Conservation (phyloP, 441 rosid genomes). For the Syzygium syzygioides region DNA sequence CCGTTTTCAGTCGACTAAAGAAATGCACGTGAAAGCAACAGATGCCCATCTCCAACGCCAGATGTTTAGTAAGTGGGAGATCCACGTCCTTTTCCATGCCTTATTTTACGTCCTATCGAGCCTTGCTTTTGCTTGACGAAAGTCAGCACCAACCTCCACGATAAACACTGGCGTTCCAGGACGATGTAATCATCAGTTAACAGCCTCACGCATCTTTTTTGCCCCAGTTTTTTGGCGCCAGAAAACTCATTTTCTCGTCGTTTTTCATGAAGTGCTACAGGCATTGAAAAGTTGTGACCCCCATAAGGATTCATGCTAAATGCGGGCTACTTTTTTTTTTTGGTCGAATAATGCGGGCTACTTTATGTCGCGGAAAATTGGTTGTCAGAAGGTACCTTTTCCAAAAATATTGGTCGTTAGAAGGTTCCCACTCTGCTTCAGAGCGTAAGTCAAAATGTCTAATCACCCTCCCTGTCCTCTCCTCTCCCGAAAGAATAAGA, state of each 20-base stretch:
- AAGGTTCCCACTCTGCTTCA: not conserved
- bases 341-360: not conserved
- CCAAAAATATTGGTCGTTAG: not conserved
- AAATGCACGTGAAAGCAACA: not conserved
- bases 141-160: not conserved
- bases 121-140: not conserved
- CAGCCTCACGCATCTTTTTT: not conserved
- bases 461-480: not conserved
- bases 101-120: not conserved
- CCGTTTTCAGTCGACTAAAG: not conserved
- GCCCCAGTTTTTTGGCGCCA: not conserved
- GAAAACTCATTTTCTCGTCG: not conserved
- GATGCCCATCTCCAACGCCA: not conserved
- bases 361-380: not conserved
- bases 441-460: not conserved
- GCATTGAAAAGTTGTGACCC: not conserved
- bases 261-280: not conserved
- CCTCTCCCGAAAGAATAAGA: not conserved
- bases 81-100: not conserved
- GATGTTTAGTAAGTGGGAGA: not conserved
- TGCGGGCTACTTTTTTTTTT: not conserved
- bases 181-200: not conserved
- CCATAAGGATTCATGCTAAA: not conserved
- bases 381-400: not conserved
- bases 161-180: not conserved